Base-by-base conservation (phyloP, 2,329 filamentous ascomycete species). In the Paramyrothecium sp. region DNA sequence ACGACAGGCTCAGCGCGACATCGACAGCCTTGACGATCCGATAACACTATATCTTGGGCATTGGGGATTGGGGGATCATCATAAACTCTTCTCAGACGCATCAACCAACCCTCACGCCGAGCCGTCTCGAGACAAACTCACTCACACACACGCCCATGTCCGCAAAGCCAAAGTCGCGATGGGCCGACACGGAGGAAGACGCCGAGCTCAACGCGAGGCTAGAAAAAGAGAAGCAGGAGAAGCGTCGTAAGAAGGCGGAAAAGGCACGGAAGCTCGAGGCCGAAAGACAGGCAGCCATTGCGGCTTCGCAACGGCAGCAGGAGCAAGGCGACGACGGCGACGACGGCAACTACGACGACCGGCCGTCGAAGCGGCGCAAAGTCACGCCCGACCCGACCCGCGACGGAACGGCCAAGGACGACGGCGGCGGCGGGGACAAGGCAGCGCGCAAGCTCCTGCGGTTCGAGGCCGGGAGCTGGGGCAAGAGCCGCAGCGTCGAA, bases 111-210 rank as follows among this genome's bases (percentile, higher is more conserved):
- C 10, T 30, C 26, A 10, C 26, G 26, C 26, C 5, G 10, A 4
- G 26, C 5, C 26, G 10, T 30, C 10, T 30, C 26, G 26, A 5
- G 26, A 10, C 26, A 30, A n/a, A n/a, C n/a, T n/a, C n/a, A n/a
- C n/a, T 30, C 10, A 5, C n/a, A 46, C 33, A 21, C 19, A 5
- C 26, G 52, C 63, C 56, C 51, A 90, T 89, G 86, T 81, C 86
- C 51, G 78, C 78, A 67, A 82, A 80, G 69, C 72, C 75, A 55
- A 87, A 85, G 70, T 97, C 94, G 53, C 87, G 94, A 74, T 99
- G 95, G 95, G 91, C 90, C 62, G 85, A 92, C 68, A 87, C 89
- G 50, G 90, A 91, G 65, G 91, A 92, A 64, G 92, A 97, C 71
- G 86, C 86, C 21, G 90, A 86, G 48, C 81, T 89, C 47, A 88